These are phyloP conservation scores for Alloteropsis semialata DNA, from an alignment of 176 grass and related monocot genomes.

Conservation along the genomic window DNA sequence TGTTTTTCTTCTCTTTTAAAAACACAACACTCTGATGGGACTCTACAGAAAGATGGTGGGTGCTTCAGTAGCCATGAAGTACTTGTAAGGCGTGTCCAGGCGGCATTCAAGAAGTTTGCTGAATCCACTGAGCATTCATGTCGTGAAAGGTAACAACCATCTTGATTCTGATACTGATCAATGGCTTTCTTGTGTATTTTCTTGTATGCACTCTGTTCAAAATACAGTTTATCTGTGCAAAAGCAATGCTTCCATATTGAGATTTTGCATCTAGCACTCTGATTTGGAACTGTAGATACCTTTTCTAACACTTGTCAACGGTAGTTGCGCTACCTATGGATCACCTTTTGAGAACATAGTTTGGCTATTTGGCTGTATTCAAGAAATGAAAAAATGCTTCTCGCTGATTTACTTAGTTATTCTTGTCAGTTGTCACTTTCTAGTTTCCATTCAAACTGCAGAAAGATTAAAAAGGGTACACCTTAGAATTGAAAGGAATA, in stretches of 20 bases:
- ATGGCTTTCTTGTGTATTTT: constrained; percentile 32
- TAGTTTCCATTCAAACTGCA: no score
- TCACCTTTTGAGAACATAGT: background rate
- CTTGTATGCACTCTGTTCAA: constrained; percentile 3
- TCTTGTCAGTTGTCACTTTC: no score
- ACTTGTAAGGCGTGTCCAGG: constrained; percentile 72
- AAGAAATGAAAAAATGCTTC: background rate
- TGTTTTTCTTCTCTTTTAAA: constrained; percentile 9
- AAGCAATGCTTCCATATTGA: background rate
- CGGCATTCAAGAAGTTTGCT: constrained; percentile 74
- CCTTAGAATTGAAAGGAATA: background rate
- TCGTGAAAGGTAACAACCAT: constrained; percentile 58
- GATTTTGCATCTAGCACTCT: constrained; percentile 12
- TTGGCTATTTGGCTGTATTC: background rate
- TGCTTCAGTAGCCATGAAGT: constrained; percentile 79
- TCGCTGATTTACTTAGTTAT: background rate
- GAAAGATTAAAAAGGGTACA: background rate
- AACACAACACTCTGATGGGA: constrained; percentile 13
- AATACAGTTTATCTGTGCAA: background rate
- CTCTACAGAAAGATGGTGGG: constrained; percentile 83
- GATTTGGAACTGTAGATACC: background rate
- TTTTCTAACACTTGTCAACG: constrained; percentile 4
- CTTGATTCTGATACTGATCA: constrained; percentile 19
- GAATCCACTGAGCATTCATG: constrained; percentile 83
- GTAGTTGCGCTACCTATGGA: background rate